Evolutionary conservation across 228 moss, liverwort and hornwort genomes (phyloP), one percentile per base, ranked within the genome.

Genomic region (Sphagnum magellanicum): DNA sequence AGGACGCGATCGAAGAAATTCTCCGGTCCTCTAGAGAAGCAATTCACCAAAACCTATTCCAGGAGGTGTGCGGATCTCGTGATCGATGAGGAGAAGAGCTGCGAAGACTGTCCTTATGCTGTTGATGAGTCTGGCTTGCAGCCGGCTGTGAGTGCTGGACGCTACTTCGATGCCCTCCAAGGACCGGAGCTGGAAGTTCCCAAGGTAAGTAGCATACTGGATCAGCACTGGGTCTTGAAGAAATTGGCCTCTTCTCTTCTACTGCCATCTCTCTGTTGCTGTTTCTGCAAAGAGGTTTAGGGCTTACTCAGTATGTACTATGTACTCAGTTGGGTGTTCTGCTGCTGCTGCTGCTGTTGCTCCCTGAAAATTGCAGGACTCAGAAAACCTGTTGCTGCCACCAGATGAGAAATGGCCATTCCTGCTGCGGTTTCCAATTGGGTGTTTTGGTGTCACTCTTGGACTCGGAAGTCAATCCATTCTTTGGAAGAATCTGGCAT

Each of bases 21-120:
- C 63, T 83, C 83, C 0, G 83, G 64, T 0, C 69, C 77, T 5
- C 17, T 83, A 70, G 83, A 83, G 74, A 65, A 70, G 14, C 79
- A 83, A 10, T 16, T 79, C 69, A 46, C 79, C 49, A 74, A 74
- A 57, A 57, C 76, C 49, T 61, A 62, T 3, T 48, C 83, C 5
- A 79, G 63, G 16, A 76, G 63, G 13, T 60, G 48, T 4, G 17
- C 53, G 13, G 67, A 67, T 14, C 9, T 14, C n/a, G 55, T 11
- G 32, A 72, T 50, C 69, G 82, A 74, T 6, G 60, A 48, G 10
- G 82, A 32, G 32, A 32, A 32, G 32, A 32, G 32, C 32, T 1
- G 32, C 32, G 32, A 32, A 32, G 32, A 32, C 32, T 32, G 32
- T 32, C 32, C 32, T 32, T 32, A 32, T 32, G 32, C 2, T 32